Percentiles rank a stretch among this genome's conserved stretches.
These are phyloP conservation scores for Kondoa subrosea DNA, from an alignment of 768 basidiomycete species.

Conservation along the genomic window DNA sequence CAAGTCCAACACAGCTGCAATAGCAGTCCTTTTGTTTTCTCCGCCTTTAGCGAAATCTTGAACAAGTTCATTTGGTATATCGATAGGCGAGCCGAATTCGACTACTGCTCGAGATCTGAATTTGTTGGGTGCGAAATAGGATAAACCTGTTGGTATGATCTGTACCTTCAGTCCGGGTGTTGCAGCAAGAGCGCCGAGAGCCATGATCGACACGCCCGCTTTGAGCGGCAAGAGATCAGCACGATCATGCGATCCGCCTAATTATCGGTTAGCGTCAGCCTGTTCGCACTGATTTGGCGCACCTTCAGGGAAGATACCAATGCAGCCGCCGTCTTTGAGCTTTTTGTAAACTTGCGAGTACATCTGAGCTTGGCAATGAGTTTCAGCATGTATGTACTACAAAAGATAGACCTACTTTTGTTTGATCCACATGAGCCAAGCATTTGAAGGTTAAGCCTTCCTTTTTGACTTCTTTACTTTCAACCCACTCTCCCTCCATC, in stretches of 20 bases:
- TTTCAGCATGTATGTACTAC: not conserved
- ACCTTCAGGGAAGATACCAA: slow-evolving; percentile 99
- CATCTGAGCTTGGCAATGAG: slow-evolving; percentile 41
- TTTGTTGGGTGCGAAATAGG: slow-evolving; percentile 58
- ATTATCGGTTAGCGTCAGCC: not conserved
- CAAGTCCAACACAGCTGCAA: slow-evolving; percentile 68
- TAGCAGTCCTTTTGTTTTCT: slow-evolving; percentile 69
- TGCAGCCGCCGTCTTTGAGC: slow-evolving; percentile 67
- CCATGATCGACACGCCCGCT: slow-evolving; percentile 95
- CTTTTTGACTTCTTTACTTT: slow-evolving; percentile 42
- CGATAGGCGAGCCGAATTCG: slow-evolving; percentile 80
- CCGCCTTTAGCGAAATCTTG: slow-evolving; percentile 86
- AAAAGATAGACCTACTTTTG: slow-evolving; percentile 31
- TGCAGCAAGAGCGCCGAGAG: slow-evolving; percentile 89
- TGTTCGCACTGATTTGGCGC: slow-evolving; percentile 12
- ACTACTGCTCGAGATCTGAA: slow-evolving; percentile 95
- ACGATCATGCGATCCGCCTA: slow-evolving; percentile 94
- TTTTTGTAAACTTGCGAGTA: slow-evolving; percentile 81
- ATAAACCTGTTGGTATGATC: slow-evolving; percentile 54
- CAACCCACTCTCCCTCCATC: slow-evolving; percentile 30
- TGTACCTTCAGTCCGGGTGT: slow-evolving; percentile 71
- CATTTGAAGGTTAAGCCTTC: slow-evolving; percentile 61
- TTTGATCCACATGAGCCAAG: slow-evolving; percentile 79
- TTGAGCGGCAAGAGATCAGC: slow-evolving; percentile 91
- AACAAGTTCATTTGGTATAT: slow-evolving; percentile 75